phyloP scores from a whole-genome alignment of 352 stramenopile species.

The Phytophthora boehmeriae region DNA sequence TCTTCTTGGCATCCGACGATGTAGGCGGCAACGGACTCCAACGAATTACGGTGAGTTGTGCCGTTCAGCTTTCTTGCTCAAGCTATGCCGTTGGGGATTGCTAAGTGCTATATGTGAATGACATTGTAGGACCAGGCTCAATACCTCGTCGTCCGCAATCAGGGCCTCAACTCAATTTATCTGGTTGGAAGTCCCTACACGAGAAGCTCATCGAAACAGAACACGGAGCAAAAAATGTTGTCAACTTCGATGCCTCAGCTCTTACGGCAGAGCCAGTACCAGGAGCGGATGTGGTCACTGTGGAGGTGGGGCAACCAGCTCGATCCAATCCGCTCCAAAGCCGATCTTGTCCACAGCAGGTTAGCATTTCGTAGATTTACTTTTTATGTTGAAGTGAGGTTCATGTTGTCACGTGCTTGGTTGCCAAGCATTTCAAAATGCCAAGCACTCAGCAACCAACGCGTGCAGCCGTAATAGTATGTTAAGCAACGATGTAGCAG shows the following conservation, averaged over 20 bases:
- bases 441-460: no score
- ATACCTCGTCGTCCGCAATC: conserved; percentile 1
- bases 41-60: conserved; percentile 10
- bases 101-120: neutral
- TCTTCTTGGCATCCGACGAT: conserved; percentile 20
- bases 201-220: conserved; percentile 59
- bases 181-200: conserved; percentile 54
- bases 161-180: conserved; percentile 42
- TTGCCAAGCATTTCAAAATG: no score
- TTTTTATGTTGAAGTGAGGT: no score
- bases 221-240: conserved; percentile 13
- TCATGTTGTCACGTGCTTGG: no score
- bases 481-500: no score
- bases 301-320: conserved; percentile 6
- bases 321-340: no score
- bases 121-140: conserved; percentile 11
- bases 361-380: no score
- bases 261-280: conserved; percentile 10
- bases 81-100: neutral
- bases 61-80: neutral
- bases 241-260: conserved; percentile 14
- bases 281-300: conserved; percentile 10
- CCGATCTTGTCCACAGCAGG: no score
- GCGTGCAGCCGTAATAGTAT: no score
- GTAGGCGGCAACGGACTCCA: neutral